Conservation (phyloP, 768 basidiomycete genomes). For the Xerocomus potaroensis region DNA sequence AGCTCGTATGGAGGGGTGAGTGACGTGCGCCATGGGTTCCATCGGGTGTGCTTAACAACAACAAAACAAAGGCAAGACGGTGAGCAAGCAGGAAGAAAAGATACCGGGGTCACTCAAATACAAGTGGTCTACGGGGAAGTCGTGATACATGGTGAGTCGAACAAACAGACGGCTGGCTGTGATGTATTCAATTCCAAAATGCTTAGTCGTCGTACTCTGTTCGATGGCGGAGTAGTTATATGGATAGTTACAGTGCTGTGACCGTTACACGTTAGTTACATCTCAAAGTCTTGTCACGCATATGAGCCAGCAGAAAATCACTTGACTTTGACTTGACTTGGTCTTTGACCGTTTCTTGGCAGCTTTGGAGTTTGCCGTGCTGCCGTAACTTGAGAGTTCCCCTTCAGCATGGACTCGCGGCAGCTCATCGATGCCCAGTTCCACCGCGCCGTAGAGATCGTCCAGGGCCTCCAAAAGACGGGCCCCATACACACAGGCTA, state of each 20-base stretch:
- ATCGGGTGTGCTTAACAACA: constrained; percentile 7
- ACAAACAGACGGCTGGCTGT: neutral
- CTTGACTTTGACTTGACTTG: too few species aligned
- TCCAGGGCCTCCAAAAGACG: constrained; percentile 87
- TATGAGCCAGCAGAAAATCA: too few species aligned
- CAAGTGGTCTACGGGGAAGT: constrained; percentile 57
- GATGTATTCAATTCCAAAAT: neutral
- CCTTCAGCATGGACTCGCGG: constrained; percentile 50
- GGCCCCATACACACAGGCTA: constrained; percentile 95
- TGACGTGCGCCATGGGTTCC: constrained; percentile 4
- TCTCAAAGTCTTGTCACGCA: constrained; percentile 13
- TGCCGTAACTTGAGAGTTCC: neutral
- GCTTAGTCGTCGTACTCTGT: too few species aligned
- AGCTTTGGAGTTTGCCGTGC: neutral
- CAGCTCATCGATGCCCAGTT: constrained; percentile 81
- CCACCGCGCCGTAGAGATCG: constrained; percentile 90
- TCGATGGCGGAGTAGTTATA: neutral
- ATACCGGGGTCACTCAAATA: constrained; percentile 77
- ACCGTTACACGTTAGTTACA: constrained; percentile 7
- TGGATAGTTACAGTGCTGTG: neutral
- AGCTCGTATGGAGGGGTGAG: constrained; percentile 74
- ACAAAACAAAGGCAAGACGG: constrained; percentile 46
- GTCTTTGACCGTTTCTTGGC: neutral
- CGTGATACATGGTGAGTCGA: constrained; percentile 16
- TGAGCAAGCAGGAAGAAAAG: constrained; percentile 55